phyloP scores from a whole-genome alignment of 306 rosid genomes.

The Pyrus pyrifolia region DNA sequence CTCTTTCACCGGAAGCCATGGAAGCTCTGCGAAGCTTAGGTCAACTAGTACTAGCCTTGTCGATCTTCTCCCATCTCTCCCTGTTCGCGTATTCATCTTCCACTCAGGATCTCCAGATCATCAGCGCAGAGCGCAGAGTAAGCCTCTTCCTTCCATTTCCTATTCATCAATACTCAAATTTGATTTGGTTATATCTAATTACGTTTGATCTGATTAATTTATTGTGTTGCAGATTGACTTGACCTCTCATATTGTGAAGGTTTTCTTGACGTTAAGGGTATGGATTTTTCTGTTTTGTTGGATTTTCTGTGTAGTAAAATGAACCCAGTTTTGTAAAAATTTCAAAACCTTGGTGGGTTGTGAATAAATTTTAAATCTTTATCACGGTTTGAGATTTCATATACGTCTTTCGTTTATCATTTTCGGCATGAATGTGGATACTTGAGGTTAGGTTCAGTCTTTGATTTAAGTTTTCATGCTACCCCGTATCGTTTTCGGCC shows the following conservation, averaged over 20 bases:
- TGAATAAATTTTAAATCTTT: not conserved
- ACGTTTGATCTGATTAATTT: not conserved
- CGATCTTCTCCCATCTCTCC: slow-evolving; percentile 27
- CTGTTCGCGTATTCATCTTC: slow-evolving; percentile 33
- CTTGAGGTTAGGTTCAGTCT: not conserved
- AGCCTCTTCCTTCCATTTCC: slow-evolving; percentile 15
- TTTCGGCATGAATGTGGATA: not conserved
- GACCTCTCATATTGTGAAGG: slow-evolving; percentile 74
- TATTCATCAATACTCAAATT: not conserved
- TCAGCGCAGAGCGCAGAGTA: slow-evolving; percentile 93
- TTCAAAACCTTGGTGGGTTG: not conserved
- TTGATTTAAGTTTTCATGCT: not conserved
- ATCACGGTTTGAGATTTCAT: not conserved
- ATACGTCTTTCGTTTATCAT: not conserved
- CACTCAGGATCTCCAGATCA: slow-evolving; percentile 56
- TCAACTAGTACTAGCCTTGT: slow-evolving; percentile 28
- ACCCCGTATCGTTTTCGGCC: not conserved
- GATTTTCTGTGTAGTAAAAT: not conserved
- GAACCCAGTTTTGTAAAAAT: not conserved
- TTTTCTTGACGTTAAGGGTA: slow-evolving; percentile 89
- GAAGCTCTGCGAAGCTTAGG: slow-evolving; percentile 41
- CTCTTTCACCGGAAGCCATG: slow-evolving; percentile 34
- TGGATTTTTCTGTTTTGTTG: not conserved
- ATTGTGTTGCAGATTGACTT: slow-evolving; percentile 71
- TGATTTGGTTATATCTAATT: not conserved